A percentile compares a stretch with the other conserved stretches of the same genome.
Conservation (phyloP, 1,139 yeast genomes). For the Yamadazyma aaseri region DNA sequence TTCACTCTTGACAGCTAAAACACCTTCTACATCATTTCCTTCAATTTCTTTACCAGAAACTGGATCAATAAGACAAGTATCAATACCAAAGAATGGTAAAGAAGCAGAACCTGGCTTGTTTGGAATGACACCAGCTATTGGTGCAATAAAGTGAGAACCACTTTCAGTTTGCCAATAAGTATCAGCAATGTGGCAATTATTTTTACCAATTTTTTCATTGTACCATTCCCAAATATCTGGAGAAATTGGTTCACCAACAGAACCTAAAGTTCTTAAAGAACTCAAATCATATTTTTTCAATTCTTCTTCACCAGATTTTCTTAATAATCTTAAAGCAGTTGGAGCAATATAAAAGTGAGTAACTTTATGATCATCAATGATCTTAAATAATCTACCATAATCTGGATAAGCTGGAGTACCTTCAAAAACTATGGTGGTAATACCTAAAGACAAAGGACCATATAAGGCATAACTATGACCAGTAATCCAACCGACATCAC, state of each 20-base stretch:
- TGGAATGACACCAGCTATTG: slow-evolving; percentile 71
- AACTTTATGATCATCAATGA: slow-evolving; percentile 72
- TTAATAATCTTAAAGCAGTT: slow-evolving; percentile 78
- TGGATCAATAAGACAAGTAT: slow-evolving; percentile 68
- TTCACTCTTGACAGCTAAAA: slow-evolving; percentile 63
- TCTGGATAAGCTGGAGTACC: slow-evolving; percentile 87
- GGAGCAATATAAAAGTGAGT: slow-evolving; percentile 90
- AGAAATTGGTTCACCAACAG: slow-evolving; percentile 92
- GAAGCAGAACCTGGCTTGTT: slow-evolving; percentile 81
- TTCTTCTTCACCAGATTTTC: slow-evolving; percentile 74
- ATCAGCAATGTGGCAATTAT: slow-evolving; percentile 71
- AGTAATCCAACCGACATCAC: slow-evolving; percentile 88
- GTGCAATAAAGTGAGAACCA: slow-evolving; percentile 71
- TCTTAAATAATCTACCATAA: slow-evolving; percentile 80
- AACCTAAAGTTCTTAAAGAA: slow-evolving; percentile 71
- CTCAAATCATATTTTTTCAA: slow-evolving; percentile 65
- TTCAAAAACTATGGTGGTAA: slow-evolving; percentile 79
- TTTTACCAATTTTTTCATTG: slow-evolving; percentile 73
- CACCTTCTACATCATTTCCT: slow-evolving; percentile 71
- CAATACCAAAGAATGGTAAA: slow-evolving; percentile 74
- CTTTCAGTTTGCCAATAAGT: slow-evolving; percentile 88
- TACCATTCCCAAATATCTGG: slow-evolving; percentile 96
- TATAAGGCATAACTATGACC: slow-evolving; percentile 84
- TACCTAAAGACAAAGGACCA: slow-evolving; percentile 77
- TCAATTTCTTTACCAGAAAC: slow-evolving; percentile 64